A percentile compares a stretch with the other conserved stretches of the same genome.
Evolutionary conservation across 495 filamentous ascomycete species (phyloP).

Genomic region (Hypomontagnella submonticulosa): DNA sequence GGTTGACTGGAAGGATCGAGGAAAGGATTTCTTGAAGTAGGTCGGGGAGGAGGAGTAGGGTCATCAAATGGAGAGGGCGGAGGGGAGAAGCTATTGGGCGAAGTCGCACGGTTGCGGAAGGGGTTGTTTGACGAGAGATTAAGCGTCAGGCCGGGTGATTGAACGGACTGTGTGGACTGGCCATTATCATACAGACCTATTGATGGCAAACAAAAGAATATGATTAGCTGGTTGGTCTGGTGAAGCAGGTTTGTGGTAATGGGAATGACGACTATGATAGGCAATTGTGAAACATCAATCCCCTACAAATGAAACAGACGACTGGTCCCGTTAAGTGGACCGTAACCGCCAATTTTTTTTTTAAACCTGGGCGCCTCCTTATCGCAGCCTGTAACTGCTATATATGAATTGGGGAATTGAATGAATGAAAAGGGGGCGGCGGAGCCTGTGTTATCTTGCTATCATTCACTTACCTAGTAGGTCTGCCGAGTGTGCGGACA

Average conservation of each 20-base stretch:
- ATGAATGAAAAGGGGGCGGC: conserved; percentile 34
- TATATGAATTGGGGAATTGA: conserved; percentile 29
- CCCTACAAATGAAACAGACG: conserved; percentile 62
- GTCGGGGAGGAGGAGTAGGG: conserved; percentile 70
- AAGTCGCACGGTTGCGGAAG: conserved; percentile 90
- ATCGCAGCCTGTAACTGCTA: conserved; percentile 18
- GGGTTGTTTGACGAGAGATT: conserved; percentile 94
- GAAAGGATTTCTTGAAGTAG: conserved; percentile 91
- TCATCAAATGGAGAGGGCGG: conserved; percentile 65
- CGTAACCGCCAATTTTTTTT: conserved; percentile 26
- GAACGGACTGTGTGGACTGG: conserved; percentile 34
- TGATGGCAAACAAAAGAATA: conserved; percentile 39
- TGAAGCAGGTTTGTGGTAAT: conserved; percentile 48
- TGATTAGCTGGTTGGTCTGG: conserved; percentile 53
- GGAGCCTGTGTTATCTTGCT: conserved; percentile 30
- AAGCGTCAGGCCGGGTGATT: conserved; percentile 64
- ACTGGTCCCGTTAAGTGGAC: conserved; percentile 52
- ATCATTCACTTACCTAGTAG: conserved; percentile 38
- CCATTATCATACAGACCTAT: conserved; percentile 51
- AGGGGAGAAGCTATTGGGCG: conserved; percentile 63
- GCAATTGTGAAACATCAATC: conserved; percentile 63
- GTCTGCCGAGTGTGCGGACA: conserved; percentile 40
- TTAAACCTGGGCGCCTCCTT: conserved; percentile 27
- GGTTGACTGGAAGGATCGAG: conserved; percentile 74
- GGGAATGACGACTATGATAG: conserved; percentile 57